These are phyloP conservation scores for Aschersonia sp. DNA, from an alignment of 2,329 filamentous ascomycete species.

Conservation along the genomic window DNA sequence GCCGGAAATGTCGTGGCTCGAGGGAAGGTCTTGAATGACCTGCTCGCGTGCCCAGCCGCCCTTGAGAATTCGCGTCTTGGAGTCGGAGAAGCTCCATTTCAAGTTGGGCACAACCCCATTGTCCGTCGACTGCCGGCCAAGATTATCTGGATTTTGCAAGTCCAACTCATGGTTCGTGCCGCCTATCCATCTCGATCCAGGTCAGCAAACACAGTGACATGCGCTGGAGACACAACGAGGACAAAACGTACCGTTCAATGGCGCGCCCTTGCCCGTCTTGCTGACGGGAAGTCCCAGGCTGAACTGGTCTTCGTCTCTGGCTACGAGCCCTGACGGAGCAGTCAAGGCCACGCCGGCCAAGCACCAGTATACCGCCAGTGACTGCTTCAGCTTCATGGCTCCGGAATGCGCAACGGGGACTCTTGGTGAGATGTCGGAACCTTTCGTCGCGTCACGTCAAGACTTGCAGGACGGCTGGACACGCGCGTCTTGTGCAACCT, in stretches of 20 bases:
- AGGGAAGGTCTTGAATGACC: slow-evolving; percentile 50
- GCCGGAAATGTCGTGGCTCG: slow-evolving; percentile 50
- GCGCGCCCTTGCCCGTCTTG: slow-evolving; percentile 41
- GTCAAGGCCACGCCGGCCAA: slow-evolving; percentile 5
- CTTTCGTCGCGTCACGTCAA: too few species aligned
- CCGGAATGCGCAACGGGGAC: neutral
- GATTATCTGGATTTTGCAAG: slow-evolving; percentile 47
- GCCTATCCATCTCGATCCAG: slow-evolving; percentile 22
- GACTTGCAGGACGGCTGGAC: too few species aligned
- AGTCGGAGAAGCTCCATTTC: slow-evolving; percentile 58
- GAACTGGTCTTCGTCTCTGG: slow-evolving; percentile 20
- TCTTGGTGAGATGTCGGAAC: too few species aligned
- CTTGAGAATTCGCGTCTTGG: slow-evolving; percentile 44
- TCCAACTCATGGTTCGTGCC: slow-evolving; percentile 50
- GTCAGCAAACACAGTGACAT: too few species aligned
- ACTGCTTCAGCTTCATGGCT: slow-evolving; percentile 6
- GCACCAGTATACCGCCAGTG: slow-evolving; percentile 3
- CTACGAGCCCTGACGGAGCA: slow-evolving; percentile 7
- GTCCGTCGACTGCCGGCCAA: slow-evolving; percentile 48
- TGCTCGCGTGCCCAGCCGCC: slow-evolving; percentile 56
- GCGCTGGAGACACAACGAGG: slow-evolving; percentile 31
- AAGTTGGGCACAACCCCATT: slow-evolving; percentile 50
- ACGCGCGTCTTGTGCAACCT: too few species aligned
- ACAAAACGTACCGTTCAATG: slow-evolving; percentile 34
- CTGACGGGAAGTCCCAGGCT: slow-evolving; percentile 40